These are phyloP conservation scores for Parastagonospora nodorum DNA, from an alignment of 2,329 filamentous ascomycete genomes.

Conservation along the genomic window DNA sequence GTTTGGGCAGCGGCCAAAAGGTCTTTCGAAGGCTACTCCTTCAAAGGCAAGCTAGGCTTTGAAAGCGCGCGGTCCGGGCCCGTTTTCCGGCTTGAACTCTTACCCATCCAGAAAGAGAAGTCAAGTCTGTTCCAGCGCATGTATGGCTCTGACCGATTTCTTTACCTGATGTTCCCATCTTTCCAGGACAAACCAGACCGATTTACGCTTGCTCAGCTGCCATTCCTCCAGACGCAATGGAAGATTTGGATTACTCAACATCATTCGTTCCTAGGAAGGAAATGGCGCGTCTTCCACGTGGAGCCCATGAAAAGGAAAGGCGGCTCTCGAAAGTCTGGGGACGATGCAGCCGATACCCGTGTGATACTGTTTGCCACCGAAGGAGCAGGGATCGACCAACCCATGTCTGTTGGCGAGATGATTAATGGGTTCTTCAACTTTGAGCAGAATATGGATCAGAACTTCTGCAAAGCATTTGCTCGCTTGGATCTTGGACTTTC, in stretches of 20 bases:
- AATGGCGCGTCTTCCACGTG: conserved; percentile 48
- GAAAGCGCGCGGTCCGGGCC: conserved; percentile 16
- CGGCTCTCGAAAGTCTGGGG: conserved; percentile 5
- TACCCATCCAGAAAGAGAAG: conserved; percentile 32
- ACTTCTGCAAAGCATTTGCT: conserved; percentile 50
- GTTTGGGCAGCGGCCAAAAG: conserved; percentile 33
- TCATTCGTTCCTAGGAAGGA: conserved; percentile 48
- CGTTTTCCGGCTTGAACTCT: conserved; percentile 32
- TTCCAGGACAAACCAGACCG: conserved; percentile 19
- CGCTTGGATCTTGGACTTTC: conserved; percentile 52
- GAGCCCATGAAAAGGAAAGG: conserved; percentile 40
- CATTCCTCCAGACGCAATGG: conserved; percentile 30
- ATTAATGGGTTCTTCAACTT: conserved; percentile 50
- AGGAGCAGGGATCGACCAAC: conserved; percentile 31
- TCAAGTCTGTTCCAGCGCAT: conserved; percentile 46
- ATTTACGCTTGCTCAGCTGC: conserved; percentile 12
- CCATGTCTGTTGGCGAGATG: conserved; percentile 30
- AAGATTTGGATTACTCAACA: conserved; percentile 42
- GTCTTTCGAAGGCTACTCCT: conserved; percentile 35
- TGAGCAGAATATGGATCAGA: conserved; percentile 38
- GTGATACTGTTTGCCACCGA: conserved; percentile 45
- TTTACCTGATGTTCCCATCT: conserved; percentile 47
- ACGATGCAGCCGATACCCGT: conserved; percentile 21
- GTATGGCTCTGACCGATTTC: conserved; percentile 49
- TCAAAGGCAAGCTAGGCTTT: conserved; percentile 38